Base-by-base conservation (phyloP, 768 basidiomycete species). In the Fomitopsis serialis region DNA sequence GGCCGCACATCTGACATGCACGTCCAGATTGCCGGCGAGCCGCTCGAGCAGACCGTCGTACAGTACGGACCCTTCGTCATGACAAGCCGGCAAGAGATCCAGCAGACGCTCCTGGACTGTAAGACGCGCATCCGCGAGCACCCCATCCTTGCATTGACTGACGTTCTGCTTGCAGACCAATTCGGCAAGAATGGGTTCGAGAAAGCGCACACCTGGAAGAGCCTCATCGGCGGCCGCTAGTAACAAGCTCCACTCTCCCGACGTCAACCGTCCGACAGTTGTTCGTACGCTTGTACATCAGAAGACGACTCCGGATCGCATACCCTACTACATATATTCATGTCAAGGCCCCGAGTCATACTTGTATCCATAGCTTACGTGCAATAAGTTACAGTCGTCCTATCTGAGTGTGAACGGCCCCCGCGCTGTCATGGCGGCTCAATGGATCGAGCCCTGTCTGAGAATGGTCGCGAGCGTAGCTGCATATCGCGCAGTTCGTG, bases 51-150 rank as follows among this genome's bases (percentile, higher is more conserved):
- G 67, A 78, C 82, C 0, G 90, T 98, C 11, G 78, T 90, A 55
- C 94, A 96, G 63, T 85, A 92, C 58, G 89, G 88, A 3, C 89
- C 90, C 7, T 90, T 91, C 62, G 94, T 96, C 15, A 87, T 95
- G 82, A 93, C 88, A 10, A 81, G 78, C 2, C 74, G 75, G 23
- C 80, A 86, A 56, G 93, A 94, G 63, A 89, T 96, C 34, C 79
- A 87, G 63, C 75, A 87, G 66, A 91, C 95, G 0, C 70, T 98
- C 55, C 62, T 79, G 25, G 95, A 98, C 61, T 95, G 87, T 87
- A 67, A 73, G 76, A 15, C 66, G 29, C 24, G 43, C 44, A 7
- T 24, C n/a, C 45, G 27, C 21, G n/a, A 19, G 24, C 40, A 36
- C 35, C 25, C 13, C 19, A 15, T 43, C 24, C n/a, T 12, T 23